Conservation (phyloP, 495 filamentous ascomycete species). For the Jackrogersella minutella region DNA sequence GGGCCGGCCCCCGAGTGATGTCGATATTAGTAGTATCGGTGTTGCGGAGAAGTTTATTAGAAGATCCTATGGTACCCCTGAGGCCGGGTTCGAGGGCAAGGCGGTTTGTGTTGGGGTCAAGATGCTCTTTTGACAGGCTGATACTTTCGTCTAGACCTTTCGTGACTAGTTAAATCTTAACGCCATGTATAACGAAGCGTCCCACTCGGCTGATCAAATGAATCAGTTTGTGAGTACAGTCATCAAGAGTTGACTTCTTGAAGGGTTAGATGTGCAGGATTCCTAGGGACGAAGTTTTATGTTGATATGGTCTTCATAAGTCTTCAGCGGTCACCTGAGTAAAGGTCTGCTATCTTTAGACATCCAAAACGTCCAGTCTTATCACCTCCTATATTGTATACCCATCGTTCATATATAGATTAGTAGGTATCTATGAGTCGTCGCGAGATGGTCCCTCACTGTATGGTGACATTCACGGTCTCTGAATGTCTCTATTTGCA, state of each 20-base stretch:
- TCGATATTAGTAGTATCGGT: constrained; percentile 47
- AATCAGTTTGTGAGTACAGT: constrained; percentile 3
- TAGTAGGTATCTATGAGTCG: no score
- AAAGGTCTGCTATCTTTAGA: no score
- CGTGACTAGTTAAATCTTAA: constrained; percentile 43
- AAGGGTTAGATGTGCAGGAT: constrained; percentile 4
- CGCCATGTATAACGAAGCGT: constrained; percentile 48
- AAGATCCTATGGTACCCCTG: constrained; percentile 36
- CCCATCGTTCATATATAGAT: no score
- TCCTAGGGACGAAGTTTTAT: background rate
- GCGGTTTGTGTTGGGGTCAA: constrained; percentile 41
- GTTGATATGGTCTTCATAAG: no score
- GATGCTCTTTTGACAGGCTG: constrained; percentile 42
- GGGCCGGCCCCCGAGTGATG: constrained; percentile 38
- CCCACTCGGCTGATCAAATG: constrained; percentile 29
- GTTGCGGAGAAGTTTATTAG: constrained; percentile 40
- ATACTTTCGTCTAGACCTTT: constrained; percentile 46
- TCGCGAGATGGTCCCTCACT: no score
- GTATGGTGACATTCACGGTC: no score
- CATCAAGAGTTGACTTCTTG: constrained; percentile 13
- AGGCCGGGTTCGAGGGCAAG: constrained; percentile 23
- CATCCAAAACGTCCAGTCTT: no score
- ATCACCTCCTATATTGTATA: no score
- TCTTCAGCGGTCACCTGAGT: no score
- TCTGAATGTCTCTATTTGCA: no score